Evolutionary conservation across 169 alveolate genomes (phyloP), one percentile per base, ranked within the genome.

Genomic region (Plasmodium sp.): DNA sequence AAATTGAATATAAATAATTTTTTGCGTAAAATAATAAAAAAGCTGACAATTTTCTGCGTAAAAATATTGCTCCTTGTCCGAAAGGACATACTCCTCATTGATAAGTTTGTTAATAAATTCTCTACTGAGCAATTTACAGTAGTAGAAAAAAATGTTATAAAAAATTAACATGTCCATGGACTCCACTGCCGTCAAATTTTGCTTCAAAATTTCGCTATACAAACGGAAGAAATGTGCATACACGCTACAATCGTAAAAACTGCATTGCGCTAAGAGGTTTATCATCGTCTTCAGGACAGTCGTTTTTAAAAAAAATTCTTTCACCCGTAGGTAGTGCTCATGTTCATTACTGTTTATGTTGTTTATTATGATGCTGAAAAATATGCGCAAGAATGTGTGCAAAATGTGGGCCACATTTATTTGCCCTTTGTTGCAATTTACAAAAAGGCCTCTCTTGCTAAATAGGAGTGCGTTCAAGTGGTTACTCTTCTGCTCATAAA

Each of bases 161-260:
- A 91, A 91, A 91, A 91, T 81, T 91, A 91, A 71, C 84, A 81
- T 67, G 51, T 91, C 79, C 95, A 91, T 91, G 39, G 95, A 91
- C 56, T 91, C 95, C 1, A 91, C 84, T 48, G 85, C 62, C 41
- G 84, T 91, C 34, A 81, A 7, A 77, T 91, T 91, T 22, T 67
- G 83, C 83, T 91, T 91, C 41, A 91, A 71, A 39, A 91, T 58
- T 34, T 91, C 92, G 75, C 92, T 91, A n/a, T 91, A 91, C 73
- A 91, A 51, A 67, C 84, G 95, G 45, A 91, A 81, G 83, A 91
- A 91, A 80, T 80, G 92, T 14, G 95, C 92, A 91, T 81, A 91
- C 5, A 91, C 95, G 75, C 83, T 81, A 81, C 95, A 81, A 75
- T 91, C 95, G 56, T 91, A 91, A 91, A 91, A 91, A 31, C 82